Conservation (phyloP, 169 alveolate species). For the Plasmodium blacklocki region DNA sequence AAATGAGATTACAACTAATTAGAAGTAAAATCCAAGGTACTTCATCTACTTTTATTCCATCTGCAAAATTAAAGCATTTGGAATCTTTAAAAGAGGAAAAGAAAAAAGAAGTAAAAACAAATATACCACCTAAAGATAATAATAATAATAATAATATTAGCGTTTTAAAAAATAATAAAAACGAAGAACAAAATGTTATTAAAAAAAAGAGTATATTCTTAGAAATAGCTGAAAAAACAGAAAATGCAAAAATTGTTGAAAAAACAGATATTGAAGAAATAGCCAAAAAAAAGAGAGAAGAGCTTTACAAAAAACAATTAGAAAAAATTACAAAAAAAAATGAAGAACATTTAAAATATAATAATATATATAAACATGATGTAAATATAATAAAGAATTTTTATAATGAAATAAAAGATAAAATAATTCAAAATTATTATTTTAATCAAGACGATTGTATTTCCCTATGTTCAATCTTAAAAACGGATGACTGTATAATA, state of each 20-base stretch:
- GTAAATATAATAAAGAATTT: conserved; percentile 24
- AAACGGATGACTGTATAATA: conserved; percentile 54
- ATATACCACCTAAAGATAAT: background rate
- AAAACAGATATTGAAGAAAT: conserved; percentile 69
- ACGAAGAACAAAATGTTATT: conserved; percentile 14
- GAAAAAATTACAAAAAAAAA: conserved; percentile 60
- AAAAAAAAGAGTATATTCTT: conserved; percentile 28
- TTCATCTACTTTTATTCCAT: conserved; percentile 48
- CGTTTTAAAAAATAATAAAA: background rate
- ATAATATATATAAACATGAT: conserved; percentile 47
- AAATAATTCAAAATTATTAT: conserved; percentile 6
- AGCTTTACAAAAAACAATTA: conserved; percentile 46
- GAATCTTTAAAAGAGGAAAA: conserved; percentile 21
- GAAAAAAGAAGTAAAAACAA: conserved; percentile 9
- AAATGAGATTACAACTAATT: conserved; percentile 25
- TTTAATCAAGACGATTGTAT: conserved; percentile 43
- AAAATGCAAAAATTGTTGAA: conserved; percentile 75
- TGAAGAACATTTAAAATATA: conserved; percentile 71
- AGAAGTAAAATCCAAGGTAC: conserved; percentile 56
- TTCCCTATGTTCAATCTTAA: conserved; percentile 20
- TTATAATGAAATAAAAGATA: conserved; percentile 31
- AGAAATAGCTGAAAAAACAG: conserved; percentile 75
- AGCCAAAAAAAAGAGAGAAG: conserved; percentile 56
- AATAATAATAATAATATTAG: background rate
- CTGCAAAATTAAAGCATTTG: conserved; percentile 58